Evolutionary conservation across 176 grass and related monocot species (phyloP).

Genomic region (Juncus inflexus): DNA sequence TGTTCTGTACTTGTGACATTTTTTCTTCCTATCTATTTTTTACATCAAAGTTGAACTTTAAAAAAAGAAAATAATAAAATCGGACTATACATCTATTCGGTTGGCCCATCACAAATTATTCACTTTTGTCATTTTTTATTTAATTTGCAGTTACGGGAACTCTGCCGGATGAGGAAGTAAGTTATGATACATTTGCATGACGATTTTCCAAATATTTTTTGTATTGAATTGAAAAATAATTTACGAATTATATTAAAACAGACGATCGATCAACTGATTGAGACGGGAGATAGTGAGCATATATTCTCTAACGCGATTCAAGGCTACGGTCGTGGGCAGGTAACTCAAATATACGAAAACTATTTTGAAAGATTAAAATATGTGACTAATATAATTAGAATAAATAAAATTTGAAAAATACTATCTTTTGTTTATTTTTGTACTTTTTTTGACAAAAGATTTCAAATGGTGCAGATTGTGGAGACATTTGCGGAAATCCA

Average conservation of each 20-base stretch:
- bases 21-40: too few relatives aligned
- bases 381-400: neutral
- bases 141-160: constrained; percentile 43
- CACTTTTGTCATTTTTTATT: neutral
- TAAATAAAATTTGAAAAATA: too few relatives aligned
- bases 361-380: neutral
- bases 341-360: neutral
- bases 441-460: too few relatives aligned
- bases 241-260: constrained; percentile 4
- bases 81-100: too few relatives aligned
- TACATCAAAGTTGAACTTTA: too few relatives aligned
- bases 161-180: constrained; percentile 38
- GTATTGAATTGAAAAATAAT: constrained; percentile 17
- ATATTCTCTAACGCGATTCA: constrained; percentile 45
- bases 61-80: too few relatives aligned
- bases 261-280: constrained; percentile 46
- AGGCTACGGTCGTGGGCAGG: constrained; percentile 37
- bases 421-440: too few relatives aligned
- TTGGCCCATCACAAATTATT: too few relatives aligned
- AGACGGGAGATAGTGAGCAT: constrained; percentile 44
- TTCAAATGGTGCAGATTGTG: constrained; percentile 26
- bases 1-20: too few relatives aligned
- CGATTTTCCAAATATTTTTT: neutral
- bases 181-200: neutral
- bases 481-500: constrained; percentile 49